phyloP scores from a whole-genome alignment of 371 early-diverging fungal genomes.

The Saksenaea oblongispora region DNA sequence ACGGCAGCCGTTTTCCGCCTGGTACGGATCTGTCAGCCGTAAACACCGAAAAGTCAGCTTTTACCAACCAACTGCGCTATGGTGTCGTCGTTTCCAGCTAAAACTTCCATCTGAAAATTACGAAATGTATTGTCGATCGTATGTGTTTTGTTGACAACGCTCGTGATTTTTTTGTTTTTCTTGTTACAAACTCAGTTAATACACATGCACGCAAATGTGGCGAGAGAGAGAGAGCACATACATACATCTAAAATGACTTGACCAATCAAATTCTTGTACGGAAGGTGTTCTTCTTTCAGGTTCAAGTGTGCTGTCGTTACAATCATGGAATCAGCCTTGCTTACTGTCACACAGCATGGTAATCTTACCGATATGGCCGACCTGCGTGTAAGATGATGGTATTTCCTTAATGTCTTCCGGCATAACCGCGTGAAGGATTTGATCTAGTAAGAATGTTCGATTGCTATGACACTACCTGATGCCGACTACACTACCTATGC shows the following conservation, averaged over 20 bases:
- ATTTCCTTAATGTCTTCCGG: conserved; percentile 79
- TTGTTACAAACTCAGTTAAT: background rate
- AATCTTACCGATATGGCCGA: conserved; percentile 88
- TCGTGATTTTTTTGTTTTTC: conserved; percentile 83
- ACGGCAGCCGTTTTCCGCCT: conserved; percentile 86
- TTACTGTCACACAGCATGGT: background rate
- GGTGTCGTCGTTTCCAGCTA: conserved; percentile 86
- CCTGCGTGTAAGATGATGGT: conserved; percentile 86
- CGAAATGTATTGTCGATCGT: conserved; percentile 92
- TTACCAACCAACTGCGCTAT: conserved; percentile 75
- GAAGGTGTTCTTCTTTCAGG: conserved; percentile 80
- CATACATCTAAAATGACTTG: conserved; percentile 89
- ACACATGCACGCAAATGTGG: background rate
- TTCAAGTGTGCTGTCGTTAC: conserved; percentile 84
- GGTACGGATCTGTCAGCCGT: background rate
- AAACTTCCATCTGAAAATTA: conserved; percentile 92
- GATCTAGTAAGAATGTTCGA: conserved; percentile 52
- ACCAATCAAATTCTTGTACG: conserved; percentile 88
- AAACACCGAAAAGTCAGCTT: background rate
- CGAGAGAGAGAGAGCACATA: background rate
- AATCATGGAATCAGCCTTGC: background rate
- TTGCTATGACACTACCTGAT: background rate
- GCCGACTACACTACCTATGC: conserved; percentile 54
- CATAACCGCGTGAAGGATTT: conserved; percentile 83
- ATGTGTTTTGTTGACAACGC: conserved; percentile 94